These are phyloP conservation scores for Dicorynia guianensis DNA, from an alignment of 306 rosid genomes.

Conservation along the genomic window DNA sequence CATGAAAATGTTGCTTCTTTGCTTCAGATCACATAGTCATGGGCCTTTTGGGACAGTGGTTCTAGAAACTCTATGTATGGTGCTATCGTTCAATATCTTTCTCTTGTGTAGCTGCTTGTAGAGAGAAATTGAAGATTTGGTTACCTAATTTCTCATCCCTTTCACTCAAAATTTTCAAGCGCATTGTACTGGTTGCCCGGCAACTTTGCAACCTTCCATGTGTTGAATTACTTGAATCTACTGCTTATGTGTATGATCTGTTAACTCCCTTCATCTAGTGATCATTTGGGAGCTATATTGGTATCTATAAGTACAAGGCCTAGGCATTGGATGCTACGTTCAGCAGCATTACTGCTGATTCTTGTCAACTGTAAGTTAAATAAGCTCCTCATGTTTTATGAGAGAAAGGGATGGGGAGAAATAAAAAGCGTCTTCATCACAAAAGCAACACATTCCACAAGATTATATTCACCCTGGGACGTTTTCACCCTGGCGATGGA, in stretches of 20 bases:
- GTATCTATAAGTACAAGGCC: background rate
- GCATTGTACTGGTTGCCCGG: slow-evolving; percentile 84
- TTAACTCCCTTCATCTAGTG: background rate
- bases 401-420: slow-evolving; percentile 78
- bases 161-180: slow-evolving; percentile 84
- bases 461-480: slow-evolving; percentile 88
- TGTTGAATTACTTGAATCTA: too few species aligned
- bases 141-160: slow-evolving; percentile 33
- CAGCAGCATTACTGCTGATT: slow-evolving; percentile 22
- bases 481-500: slow-evolving; percentile 90
- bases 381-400: slow-evolving; percentile 48
- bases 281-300: background rate
- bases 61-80: slow-evolving; percentile 80
- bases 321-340: slow-evolving; percentile 27
- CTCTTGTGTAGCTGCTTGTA: too few species aligned
- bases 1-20: slow-evolving; percentile 18
- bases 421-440: slow-evolving; percentile 74
- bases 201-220: slow-evolving; percentile 47
- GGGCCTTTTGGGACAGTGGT: slow-evolving; percentile 81
- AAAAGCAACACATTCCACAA: slow-evolving; percentile 84
- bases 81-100: background rate
- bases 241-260: too few species aligned
- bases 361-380: slow-evolving; percentile 28
- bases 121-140: too few species aligned
- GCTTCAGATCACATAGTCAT: slow-evolving; percentile 77